Evolutionary conservation across 148 eudicot genomes (phyloP), one percentile per base, ranked within the genome.

Genomic region (Diospyros lotus): DNA sequence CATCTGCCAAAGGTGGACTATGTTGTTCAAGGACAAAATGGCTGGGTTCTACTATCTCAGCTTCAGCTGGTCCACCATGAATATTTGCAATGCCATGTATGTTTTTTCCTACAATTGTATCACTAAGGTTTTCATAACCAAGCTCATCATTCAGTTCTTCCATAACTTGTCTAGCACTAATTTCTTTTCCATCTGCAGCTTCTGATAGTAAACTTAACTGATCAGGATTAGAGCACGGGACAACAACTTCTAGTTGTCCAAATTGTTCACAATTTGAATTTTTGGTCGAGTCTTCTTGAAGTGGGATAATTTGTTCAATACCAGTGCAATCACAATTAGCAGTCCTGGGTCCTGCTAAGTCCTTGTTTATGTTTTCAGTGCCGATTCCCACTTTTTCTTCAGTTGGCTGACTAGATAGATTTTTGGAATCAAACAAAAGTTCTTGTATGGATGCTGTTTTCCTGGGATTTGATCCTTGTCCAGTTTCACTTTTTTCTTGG

Each of bases 301-400:
- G 2, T 53, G 66, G 56, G 41, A 42, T 60, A n/a, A 44, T 10
- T 51, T 61, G 72, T 48, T 75, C 80, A 66, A 17, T 11, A 51
- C 53, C 44, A 42, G 46, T 76, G 68, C 53, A 59, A 14, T 53
- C 38, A n/a, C 17, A 28, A n/a, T 69, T 81, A 4, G 50, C 66
- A 56, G 68, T 61, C 71, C 18, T 48, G 46, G 54, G 72, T 60
- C 43, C 80, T 38, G 56, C 65, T 43, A 54, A 9, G 69, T 64
- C 75, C 51, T 75, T 83, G 51, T 54, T 71, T 38, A 70, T 79
- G 67, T 68, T 72, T 84, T 78, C 78, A 13, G 66, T 11, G 46
- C 46, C 52, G 18, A n/a, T 55, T 59, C 1, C 72, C 62, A 54
- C 38, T 40, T 72, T 73, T 48, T 59, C 55, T 68, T 77, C 62